Evolutionary conservation across 331 rosid species (phyloP), one percentile per base, ranked within the genome.

Genomic region (Arachis monticola): DNA sequence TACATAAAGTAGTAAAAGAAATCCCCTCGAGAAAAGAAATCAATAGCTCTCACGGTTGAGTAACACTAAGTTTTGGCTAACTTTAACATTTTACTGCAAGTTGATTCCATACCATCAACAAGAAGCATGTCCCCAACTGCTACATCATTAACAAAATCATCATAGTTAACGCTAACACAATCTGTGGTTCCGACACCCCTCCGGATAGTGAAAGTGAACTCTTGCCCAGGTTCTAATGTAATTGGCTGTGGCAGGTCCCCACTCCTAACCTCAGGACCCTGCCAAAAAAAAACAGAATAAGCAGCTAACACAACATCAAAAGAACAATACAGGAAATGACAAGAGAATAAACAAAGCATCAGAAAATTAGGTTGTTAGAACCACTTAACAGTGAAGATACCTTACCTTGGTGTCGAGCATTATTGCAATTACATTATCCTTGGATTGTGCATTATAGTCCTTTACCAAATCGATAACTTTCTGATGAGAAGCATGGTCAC

Each of bases 191-290:
- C 91, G 63, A 92, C 96, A 61, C 99, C 99, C 63, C 97, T 87
- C 41, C 46, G 83, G 72, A 94, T 94, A 13, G 99, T 92, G 64
- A 94, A 94, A 48, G 99, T 94, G 79, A 94, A 94, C 55, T 92
- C 99, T 77, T 94, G 97, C 47, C 99, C 99, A 52, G 65, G 27
- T 61, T 51, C 42, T 69, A 94, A 86, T 8, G n/a, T 47, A 51
- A 94, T 86, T 74, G 99, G 92, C 72, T 94, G 99, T 8, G 96
- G 97, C 82, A 94, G 83, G 82, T 94, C 99, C 71, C 99, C 99
- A 69, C 99, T 94, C 88, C 99, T 90, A 70, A 94, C 99, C 86
- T 94, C 99, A 65, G 99, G 99, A 58, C 99, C 99, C 99, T 94
- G 84, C 30, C 30, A 27, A 27, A 27, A 61, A 13, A 71, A 71